Conservation (phyloP, 176 grass and related monocot genomes). For the Triticum monococcum region DNA sequence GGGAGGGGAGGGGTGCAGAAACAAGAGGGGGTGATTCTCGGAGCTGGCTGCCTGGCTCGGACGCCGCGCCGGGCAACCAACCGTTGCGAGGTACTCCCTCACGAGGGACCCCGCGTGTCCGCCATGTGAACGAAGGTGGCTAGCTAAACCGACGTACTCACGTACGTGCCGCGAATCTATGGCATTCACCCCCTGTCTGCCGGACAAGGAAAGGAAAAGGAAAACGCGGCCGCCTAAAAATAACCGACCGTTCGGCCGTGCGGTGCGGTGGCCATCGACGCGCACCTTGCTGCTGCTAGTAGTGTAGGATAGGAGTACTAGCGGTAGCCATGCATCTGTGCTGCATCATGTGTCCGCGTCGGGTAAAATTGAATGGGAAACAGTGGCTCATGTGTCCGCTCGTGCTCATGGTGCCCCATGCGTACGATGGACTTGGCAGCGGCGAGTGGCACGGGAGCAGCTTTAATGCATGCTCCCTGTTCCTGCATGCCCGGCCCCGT, state of each 20-base stretch:
- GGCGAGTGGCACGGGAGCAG: neutral
- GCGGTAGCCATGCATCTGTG: neutral
- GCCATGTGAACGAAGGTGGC: conserved; percentile 8
- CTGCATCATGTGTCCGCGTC: neutral
- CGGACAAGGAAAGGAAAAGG: too few species aligned
- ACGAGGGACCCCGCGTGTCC: conserved; percentile 3
- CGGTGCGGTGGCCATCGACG: conserved; percentile 3
- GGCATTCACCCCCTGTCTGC: neutral
- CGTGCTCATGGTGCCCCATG: neutral
- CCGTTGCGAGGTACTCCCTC: neutral
- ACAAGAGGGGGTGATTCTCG: neutral
- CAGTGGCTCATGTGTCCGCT: neutral
- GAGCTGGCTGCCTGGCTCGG: neutral
- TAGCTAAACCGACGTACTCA: neutral
- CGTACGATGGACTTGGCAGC: neutral
- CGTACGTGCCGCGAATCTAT: neutral
- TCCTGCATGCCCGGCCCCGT: neutral
- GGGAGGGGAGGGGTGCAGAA: neutral
- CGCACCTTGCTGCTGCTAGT: neutral
- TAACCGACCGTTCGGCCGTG: neutral
- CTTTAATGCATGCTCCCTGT: neutral
- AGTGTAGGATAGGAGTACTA: neutral
- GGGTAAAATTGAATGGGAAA: neutral
- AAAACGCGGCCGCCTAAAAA: neutral
- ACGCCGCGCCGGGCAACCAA: neutral